A percentile compares a stretch with the other conserved stretches of the same genome.
These are phyloP conservation scores for Candida sp. DNA, from an alignment of 1,139 yeast species.

Conservation along the genomic window DNA sequence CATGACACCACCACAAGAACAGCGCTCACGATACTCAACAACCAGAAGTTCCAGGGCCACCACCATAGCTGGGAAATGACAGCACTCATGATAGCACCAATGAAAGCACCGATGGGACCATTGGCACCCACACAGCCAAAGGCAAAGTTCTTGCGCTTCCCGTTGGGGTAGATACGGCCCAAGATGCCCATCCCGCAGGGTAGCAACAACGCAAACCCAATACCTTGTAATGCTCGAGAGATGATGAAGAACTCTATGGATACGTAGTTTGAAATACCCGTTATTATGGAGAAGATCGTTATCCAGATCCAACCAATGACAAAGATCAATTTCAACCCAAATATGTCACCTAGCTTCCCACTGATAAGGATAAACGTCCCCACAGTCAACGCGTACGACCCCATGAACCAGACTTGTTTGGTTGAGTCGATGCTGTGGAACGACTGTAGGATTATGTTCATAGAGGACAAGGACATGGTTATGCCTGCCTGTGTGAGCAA, in stretches of 20 bases:
- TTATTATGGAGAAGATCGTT: conserved; percentile 47
- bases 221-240: conserved; percentile 57
- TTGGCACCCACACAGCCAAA: conserved; percentile 57
- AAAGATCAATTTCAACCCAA: conserved; percentile 49
- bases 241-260: conserved; percentile 51
- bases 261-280: conserved; percentile 51
- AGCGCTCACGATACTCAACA: conserved; percentile 40
- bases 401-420: conserved; percentile 57
- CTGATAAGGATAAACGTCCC: conserved; percentile 56
- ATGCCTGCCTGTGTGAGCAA: conserved; percentile 43
- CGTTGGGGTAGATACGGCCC: conserved; percentile 43
- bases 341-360: conserved; percentile 58
- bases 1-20: conserved; percentile 29
- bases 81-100: conserved; percentile 54
- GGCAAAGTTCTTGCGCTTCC: conserved; percentile 52
- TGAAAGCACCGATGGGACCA: conserved; percentile 59
- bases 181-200: conserved; percentile 59
- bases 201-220: conserved; percentile 55
- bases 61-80: conserved; percentile 42
- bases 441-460: conserved; percentile 38
- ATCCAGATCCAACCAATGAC: conserved; percentile 50
- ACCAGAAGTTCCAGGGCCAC: conserved; percentile 62
- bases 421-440: conserved; percentile 26
- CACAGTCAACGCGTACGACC: conserved; percentile 57
- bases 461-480: conserved; percentile 42